Percentiles rank a stretch among this genome's conserved stretches.
These are phyloP conservation scores for Nakaseomyces delphensis DNA, from an alignment of 1,139 yeast genomes.

Conservation along the genomic window DNA sequence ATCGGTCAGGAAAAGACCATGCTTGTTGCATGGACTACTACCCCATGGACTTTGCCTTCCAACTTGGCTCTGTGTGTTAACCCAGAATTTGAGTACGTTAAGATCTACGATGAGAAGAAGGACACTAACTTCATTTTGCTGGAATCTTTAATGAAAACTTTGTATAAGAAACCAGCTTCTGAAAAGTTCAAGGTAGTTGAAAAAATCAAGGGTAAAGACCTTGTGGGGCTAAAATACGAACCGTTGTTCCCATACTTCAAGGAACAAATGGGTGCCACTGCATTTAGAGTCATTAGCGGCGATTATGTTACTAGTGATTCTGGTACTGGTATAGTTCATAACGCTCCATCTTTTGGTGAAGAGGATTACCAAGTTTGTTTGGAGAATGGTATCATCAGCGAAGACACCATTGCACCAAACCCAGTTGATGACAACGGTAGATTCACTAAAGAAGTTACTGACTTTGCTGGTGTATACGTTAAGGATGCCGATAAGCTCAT, in stretches of 20 bases:
- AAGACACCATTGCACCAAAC: conserved; percentile 70
- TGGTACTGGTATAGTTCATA: conserved; percentile 99
- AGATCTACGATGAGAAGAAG: conserved; percentile 81
- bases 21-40: conserved; percentile 97
- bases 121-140: conserved; percentile 72
- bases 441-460: conserved; percentile 65
- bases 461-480: conserved; percentile 76
- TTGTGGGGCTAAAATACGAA: conserved; percentile 68
- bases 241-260: conserved; percentile 80
- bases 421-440: conserved; percentile 90
- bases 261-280: conserved; percentile 65
- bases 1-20: conserved; percentile 70
- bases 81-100: conserved; percentile 84
- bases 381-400: conserved; percentile 63
- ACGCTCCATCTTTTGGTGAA: conserved; percentile 98
- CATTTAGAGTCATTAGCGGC: conserved; percentile 72
- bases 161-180: conserved; percentile 89
- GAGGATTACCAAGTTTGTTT: conserved; percentile 86
- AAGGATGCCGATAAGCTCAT: conserved; percentile 93
- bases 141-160: conserved; percentile 68
- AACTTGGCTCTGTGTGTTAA: conserved; percentile 87
- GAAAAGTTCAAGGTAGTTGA: conserved; percentile 82
- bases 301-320: conserved; percentile 85
- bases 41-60: conserved; percentile 98
- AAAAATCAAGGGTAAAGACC: conserved; percentile 65